Conservation (phyloP, 2,329 filamentous ascomycete species). For the Hortaea werneckii region DNA sequence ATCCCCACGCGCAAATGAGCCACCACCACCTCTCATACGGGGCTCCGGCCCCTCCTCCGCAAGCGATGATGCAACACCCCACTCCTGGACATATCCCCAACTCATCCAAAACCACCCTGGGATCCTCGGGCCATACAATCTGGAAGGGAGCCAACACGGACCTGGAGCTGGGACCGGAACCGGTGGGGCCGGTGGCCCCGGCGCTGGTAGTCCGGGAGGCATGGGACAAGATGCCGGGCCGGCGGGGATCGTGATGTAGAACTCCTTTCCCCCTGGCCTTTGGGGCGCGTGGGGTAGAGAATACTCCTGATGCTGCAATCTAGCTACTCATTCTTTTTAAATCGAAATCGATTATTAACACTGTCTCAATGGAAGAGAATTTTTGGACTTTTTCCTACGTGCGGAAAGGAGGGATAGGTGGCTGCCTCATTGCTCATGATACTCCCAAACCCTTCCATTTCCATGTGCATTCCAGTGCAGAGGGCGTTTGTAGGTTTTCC, state of each 20-base stretch:
- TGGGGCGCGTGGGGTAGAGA: too few species aligned
- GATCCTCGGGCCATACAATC: constrained; percentile 13
- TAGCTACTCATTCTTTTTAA: too few species aligned
- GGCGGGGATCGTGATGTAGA: constrained; percentile 2
- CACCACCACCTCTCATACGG: constrained; percentile 21
- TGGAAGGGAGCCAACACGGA: constrained; percentile 10
- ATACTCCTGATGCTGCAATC: too few species aligned
- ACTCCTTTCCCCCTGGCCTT: not conserved
- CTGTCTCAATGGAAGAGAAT: too few species aligned
- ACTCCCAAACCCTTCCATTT: too few species aligned
- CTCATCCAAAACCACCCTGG: constrained; percentile 3
- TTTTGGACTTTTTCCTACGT: too few species aligned
- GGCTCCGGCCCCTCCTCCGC: constrained; percentile 9
- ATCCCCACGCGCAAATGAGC: constrained; percentile 4
- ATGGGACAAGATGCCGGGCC: constrained; percentile 8
- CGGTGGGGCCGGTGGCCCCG: too few species aligned
- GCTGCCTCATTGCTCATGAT: too few species aligned
- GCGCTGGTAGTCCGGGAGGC: constrained; percentile 8
- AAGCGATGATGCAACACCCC: constrained; percentile 1
- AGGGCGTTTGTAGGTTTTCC: too few species aligned
- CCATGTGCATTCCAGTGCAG: too few species aligned
- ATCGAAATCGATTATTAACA: too few species aligned
- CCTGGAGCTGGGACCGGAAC: constrained; percentile 11
- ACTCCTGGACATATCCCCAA: constrained; percentile 9
- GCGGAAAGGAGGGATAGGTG: too few species aligned